Evolutionary conservation across 2,329 filamentous ascomycete species (phyloP).

Genomic region (Lachnellula suecica): DNA sequence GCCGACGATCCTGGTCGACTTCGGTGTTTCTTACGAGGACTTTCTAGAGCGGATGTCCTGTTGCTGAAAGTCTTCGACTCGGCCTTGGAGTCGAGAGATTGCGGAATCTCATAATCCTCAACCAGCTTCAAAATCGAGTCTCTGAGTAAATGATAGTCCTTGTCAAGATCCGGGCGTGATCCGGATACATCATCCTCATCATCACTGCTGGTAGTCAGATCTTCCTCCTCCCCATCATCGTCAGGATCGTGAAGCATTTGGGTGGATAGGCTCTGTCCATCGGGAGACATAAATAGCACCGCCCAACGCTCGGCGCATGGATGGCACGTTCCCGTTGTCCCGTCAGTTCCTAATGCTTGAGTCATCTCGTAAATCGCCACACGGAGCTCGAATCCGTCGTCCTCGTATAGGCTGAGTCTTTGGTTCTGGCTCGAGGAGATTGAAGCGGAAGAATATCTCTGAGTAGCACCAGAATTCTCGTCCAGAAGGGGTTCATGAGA

Average conservation of each 20-base stretch:
- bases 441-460: constrained; percentile 53
- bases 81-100: constrained; percentile 59
- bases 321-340: constrained; percentile 66
- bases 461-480: constrained; percentile 48
- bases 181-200: constrained; percentile 57
- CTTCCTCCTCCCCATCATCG: constrained; percentile 64
- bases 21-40: constrained; percentile 55
- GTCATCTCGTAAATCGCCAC: constrained; percentile 70
- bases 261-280: constrained; percentile 68
- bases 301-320: constrained; percentile 83
- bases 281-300: constrained; percentile 73
- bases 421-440: constrained; percentile 40
- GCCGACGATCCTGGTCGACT: constrained; percentile 51
- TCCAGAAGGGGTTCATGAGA: constrained; percentile 65
- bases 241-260: constrained; percentile 72
- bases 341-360: constrained; percentile 62
- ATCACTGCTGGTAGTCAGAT: constrained; percentile 60
- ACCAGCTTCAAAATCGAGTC: constrained; percentile 79
- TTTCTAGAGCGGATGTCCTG: constrained; percentile 52
- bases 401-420: constrained; percentile 54
- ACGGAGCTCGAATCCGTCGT: constrained; percentile 64
- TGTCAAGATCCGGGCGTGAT: constrained; percentile 64
- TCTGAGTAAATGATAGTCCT: constrained; percentile 78
- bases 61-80: constrained; percentile 69
- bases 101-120: constrained; percentile 78